These are phyloP conservation scores for Cladosporium colombiae DNA, from an alignment of 2,329 filamentous ascomycete species.

Conservation along the genomic window DNA sequence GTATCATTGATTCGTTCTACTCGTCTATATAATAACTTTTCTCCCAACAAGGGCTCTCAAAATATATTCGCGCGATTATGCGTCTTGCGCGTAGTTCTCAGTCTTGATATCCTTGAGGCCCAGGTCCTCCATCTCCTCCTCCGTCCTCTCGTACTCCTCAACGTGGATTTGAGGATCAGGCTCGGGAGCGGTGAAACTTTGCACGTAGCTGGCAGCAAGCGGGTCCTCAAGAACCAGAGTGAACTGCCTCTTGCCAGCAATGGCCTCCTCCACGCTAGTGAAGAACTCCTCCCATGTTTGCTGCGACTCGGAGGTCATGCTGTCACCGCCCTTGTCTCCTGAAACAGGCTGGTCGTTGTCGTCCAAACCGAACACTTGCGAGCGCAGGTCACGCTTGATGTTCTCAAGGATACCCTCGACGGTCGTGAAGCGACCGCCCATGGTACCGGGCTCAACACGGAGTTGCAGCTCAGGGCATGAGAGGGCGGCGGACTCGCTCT, in stretches of 20 bases:
- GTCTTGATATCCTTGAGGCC: slow-evolving; percentile 91
- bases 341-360: slow-evolving; percentile 49
- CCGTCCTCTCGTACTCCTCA: slow-evolving; percentile 82
- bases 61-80: background rate
- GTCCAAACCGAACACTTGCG: slow-evolving; percentile 79
- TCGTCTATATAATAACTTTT: slow-evolving; percentile 13
- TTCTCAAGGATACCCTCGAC: slow-evolving; percentile 92
- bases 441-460: slow-evolving; percentile 85
- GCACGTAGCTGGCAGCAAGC: slow-evolving; percentile 88
- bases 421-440: slow-evolving; percentile 95
- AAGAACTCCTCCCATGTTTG: slow-evolving; percentile 82
- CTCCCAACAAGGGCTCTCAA: background rate
- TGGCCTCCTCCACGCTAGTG: slow-evolving; percentile 70
- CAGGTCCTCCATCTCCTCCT: slow-evolving; percentile 90
- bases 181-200: slow-evolving; percentile 76
- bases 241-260: slow-evolving; percentile 77
- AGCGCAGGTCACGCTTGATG: slow-evolving; percentile 83
- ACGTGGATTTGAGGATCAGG: slow-evolving; percentile 80
- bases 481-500: slow-evolving; percentile 88
- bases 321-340: slow-evolving; percentile 68
- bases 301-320: slow-evolving; percentile 66
- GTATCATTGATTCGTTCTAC: slow-evolving; percentile 20
- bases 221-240: slow-evolving; percentile 84
- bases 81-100: slow-evolving; percentile 69
- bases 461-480: slow-evolving; percentile 85